Percentiles rank a stretch among this genome's conserved stretches.
These are phyloP conservation scores for Multifurca ochricompacta DNA, from an alignment of 768 basidiomycete genomes.

Conservation along the genomic window DNA sequence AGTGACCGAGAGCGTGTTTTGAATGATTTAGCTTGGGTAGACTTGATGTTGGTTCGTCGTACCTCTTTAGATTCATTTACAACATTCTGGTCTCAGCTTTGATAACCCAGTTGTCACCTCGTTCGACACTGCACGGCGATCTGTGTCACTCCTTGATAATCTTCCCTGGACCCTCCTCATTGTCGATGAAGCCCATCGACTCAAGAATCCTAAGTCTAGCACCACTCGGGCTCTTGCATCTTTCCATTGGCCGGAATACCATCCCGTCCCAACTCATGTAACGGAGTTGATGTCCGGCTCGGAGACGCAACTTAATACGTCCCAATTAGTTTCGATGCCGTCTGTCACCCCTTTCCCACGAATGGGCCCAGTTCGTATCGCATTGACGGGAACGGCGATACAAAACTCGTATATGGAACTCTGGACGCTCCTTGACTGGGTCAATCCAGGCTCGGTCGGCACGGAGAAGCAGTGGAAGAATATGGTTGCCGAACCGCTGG, in stretches of 20 bases:
- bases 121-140: slow-evolving; percentile 64
- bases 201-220: slow-evolving; percentile 71
- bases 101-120: slow-evolving; percentile 61
- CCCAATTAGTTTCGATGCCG: not conserved
- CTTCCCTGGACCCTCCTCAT: slow-evolving; percentile 67
- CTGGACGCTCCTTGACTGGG: slow-evolving; percentile 91
- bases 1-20: slow-evolving; percentile 51
- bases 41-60: slow-evolving; percentile 67
- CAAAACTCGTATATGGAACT: slow-evolving; percentile 90
- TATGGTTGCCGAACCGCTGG: slow-evolving; percentile 61
- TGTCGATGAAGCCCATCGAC: slow-evolving; percentile 85
- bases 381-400: slow-evolving; percentile 75
- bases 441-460: slow-evolving; percentile 75
- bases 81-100: not conserved
- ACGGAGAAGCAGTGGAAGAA: slow-evolving; percentile 68
- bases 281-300: slow-evolving; percentile 16
- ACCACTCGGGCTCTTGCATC: slow-evolving; percentile 62
- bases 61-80: not conserved
- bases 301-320: not conserved
- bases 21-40: slow-evolving; percentile 73
- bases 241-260: slow-evolving; percentile 42
- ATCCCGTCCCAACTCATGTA: slow-evolving; percentile 14
- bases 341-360: not conserved
- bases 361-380: slow-evolving; percentile 48
- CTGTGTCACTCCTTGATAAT: slow-evolving; percentile 61